Evolutionary conservation across 2,329 filamentous ascomycete genomes (phyloP), one percentile per base, ranked within the genome.

Genomic region (Corynespora cassiicola): DNA sequence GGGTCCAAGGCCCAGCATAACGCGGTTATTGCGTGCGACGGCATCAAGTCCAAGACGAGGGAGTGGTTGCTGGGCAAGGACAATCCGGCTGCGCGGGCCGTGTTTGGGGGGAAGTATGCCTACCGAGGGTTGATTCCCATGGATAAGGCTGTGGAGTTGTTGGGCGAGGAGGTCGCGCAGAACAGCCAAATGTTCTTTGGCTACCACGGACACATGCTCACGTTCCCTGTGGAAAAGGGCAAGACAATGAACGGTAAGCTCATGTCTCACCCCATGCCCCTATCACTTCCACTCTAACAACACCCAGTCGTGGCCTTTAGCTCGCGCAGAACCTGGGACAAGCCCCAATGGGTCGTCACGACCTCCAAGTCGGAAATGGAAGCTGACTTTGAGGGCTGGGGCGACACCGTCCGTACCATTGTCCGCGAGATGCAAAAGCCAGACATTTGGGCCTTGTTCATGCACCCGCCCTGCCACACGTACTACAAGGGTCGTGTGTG

Each of bases 61-160:
- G 63, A 75, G 32, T 67, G 79, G 35, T 55, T 87, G 12, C 65
- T 85, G 6, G 80, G 79, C 1, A 61, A 72, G 11, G 55, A 65
- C 11, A 49, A 66, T 19, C 58, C 63, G 15, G 71, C 72, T 6
- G 65, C 75, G 0, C 58, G 72, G 19, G 72, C 82, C 0, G 62
- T 68, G 4, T 87, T 82, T 56, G 77, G 75, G 2, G 71, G 77
- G 24, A 81, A 84, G 47, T 81, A 81, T 59, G 84, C 80, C 23
- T 87, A 84, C 61, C 75, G 85, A 15, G 79, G 79, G 0, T 63
- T 87, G 5, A 74, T 86, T 5, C 80, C 82, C 0, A 86, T 86
- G 74, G 71, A 76, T 2, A 56, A 74, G 10, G 82, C 80, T 0
- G 61, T 70, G 2, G 56, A 68, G 5, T 64, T 73, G 5, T 52